Conservation (phyloP, 2,329 filamentous ascomycete species). For the Penicillium sp. region DNA sequence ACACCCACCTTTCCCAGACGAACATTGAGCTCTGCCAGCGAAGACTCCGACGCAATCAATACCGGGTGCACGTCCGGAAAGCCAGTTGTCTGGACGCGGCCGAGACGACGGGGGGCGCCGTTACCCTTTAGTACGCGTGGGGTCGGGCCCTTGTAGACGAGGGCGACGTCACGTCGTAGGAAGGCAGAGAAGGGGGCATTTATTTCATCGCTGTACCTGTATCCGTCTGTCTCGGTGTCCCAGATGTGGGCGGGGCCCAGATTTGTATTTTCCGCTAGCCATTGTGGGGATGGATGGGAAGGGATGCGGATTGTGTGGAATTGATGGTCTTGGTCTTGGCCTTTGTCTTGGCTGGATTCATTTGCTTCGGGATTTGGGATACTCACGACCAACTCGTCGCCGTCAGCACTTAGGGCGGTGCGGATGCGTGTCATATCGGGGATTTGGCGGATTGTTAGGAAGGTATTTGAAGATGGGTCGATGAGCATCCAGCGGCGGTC, state of each 20-base stretch:
- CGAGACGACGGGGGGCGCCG: constrained; percentile 53
- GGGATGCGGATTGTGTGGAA: constrained; percentile 49
- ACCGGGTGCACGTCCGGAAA: constrained; percentile 62
- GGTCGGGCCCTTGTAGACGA: constrained; percentile 62
- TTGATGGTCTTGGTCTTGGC: neutral
- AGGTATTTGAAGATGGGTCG: constrained; percentile 51
- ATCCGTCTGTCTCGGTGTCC: constrained; percentile 57
- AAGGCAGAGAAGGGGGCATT: constrained; percentile 56
- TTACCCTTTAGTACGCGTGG: constrained; percentile 56
- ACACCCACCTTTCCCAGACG: constrained; percentile 46
- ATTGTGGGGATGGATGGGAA: constrained; percentile 52
- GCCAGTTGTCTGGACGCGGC: constrained; percentile 53
- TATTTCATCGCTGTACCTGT: constrained; percentile 52
- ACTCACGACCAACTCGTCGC: constrained; percentile 44
- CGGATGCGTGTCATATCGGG: constrained; percentile 63
- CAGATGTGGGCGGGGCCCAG: constrained; percentile 56
- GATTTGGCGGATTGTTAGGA: constrained; percentile 62
- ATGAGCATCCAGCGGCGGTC: constrained; percentile 68
- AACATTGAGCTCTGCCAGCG: constrained; percentile 57
- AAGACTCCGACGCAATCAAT: constrained; percentile 55
- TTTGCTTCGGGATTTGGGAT: constrained; percentile 45
- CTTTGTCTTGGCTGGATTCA: constrained; percentile 1
- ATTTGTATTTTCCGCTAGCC: constrained; percentile 55
- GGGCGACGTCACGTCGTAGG: constrained; percentile 53
- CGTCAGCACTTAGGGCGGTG: constrained; percentile 48